phyloP scores from a whole-genome alignment of 1,284 basidiomycete species.

The Trichosporon asahii region DNA sequence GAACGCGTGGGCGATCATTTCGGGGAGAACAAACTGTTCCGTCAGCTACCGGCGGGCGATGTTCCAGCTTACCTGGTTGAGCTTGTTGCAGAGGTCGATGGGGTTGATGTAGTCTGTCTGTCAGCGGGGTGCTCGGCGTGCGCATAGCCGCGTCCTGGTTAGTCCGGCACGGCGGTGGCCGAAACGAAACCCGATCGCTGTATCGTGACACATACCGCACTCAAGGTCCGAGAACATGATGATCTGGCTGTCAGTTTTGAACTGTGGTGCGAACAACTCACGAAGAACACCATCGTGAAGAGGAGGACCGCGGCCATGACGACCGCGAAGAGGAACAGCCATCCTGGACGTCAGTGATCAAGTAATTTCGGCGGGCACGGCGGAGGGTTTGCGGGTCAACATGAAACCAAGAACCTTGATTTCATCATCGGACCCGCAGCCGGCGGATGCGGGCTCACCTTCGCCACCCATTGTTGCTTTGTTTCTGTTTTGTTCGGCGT shows the following conservation, averaged over 20 bases:
- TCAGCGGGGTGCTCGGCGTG: conserved; percentile 10
- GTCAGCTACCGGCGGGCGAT: not conserved
- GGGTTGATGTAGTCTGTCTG: conserved; percentile 91
- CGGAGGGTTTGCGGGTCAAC: not conserved
- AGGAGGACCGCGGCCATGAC: conserved; percentile 86
- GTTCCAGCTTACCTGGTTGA: conserved; percentile 78
- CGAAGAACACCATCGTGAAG: conserved; percentile 98
- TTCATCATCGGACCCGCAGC: not conserved
- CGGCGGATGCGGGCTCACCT: conserved; percentile 31
- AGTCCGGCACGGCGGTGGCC: not conserved
- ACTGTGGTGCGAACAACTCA: conserved; percentile 58
- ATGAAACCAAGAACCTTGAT: not conserved
- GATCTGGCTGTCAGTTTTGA: conserved; percentile 60
- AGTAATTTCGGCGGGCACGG: not conserved
- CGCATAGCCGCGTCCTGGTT: not conserved
- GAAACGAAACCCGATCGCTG: conserved; percentile 10
- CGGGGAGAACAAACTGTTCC: conserved; percentile 90
- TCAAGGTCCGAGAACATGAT: conserved; percentile 99
- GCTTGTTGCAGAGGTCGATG: conserved; percentile 99
- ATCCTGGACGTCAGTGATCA: conserved; percentile 59
- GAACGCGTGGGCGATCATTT: conserved; percentile 92
- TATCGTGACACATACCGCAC: conserved; percentile 58
- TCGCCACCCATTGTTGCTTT: conserved; percentile 47
- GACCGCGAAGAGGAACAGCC: conserved; percentile 91
- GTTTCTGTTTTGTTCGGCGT: not conserved